Conservation (phyloP, 2,329 filamentous ascomycete species). For the Plenodomus tracheiphilus region DNA sequence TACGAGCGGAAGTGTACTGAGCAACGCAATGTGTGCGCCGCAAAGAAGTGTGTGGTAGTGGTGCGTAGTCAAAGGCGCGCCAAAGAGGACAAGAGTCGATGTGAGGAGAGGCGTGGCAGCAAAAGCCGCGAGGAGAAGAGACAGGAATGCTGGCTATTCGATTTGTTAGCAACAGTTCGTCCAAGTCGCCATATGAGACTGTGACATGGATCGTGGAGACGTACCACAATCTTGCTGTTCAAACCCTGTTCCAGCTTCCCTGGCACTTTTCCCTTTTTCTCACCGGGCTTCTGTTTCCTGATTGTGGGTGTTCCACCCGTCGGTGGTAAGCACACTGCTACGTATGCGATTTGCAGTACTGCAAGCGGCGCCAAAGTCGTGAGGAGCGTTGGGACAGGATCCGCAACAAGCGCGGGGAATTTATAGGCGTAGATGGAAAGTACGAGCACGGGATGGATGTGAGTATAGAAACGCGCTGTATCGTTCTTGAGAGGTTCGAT, state of each 20-base stretch:
- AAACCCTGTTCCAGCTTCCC: constrained; percentile 29
- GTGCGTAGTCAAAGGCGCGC: constrained; percentile 85
- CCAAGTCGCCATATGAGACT: not conserved
- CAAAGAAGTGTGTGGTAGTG: constrained; percentile 76
- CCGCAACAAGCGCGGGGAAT: constrained; percentile 68
- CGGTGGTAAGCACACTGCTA: constrained; percentile 62
- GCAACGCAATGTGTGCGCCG: constrained; percentile 77
- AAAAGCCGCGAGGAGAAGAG: constrained; percentile 62
- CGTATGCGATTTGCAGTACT: constrained; percentile 64
- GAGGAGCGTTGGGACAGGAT: constrained; percentile 68
- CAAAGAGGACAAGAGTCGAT: constrained; percentile 78
- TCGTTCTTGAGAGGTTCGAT: constrained; percentile 53
- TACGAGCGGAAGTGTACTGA: constrained; percentile 77
- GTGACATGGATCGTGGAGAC: constrained; percentile 14
- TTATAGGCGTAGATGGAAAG: constrained; percentile 64
- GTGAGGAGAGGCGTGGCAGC: constrained; percentile 61
- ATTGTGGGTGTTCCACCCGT: constrained; percentile 45
- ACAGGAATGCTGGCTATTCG: constrained; percentile 68
- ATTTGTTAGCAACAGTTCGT: not conserved
- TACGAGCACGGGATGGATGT: constrained; percentile 70
- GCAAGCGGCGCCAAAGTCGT: constrained; percentile 65
- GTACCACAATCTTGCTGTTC: constrained; percentile 47
- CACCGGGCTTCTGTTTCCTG: constrained; percentile 59
- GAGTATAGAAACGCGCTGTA: constrained; percentile 60
- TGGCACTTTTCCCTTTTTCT: constrained; percentile 38